Evolutionary conservation across 176 grass and related monocot genomes (phyloP).

Genomic region (Lolium perenne): DNA sequence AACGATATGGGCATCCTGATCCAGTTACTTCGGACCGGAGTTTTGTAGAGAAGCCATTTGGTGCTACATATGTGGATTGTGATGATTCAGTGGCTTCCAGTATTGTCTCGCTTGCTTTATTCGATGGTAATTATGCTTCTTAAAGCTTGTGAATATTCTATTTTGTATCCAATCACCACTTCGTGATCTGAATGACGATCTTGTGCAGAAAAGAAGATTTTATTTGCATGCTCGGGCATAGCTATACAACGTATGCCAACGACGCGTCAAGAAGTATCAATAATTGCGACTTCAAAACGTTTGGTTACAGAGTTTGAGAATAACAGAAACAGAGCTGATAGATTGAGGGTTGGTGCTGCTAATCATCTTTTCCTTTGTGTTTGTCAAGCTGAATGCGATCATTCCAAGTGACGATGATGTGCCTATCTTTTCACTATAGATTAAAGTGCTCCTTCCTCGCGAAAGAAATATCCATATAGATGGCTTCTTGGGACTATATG

Average conservation of each 20-base stretch:
- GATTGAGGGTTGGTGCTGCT: neutral
- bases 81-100: neutral
- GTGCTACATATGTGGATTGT: neutral
- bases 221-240: conserved; percentile 18
- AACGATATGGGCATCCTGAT: neutral
- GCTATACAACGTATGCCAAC: neutral
- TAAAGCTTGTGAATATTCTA: neutral
- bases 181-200: neutral
- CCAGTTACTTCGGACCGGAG: neutral
- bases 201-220: neutral
- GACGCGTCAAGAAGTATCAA: neutral
- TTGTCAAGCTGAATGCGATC: neutral
- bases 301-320: neutral
- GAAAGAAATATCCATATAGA: neutral
- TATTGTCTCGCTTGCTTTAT: conserved; percentile 1
- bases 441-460: neutral
- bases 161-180: neutral
- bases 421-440: neutral
- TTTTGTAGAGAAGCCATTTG: neutral
- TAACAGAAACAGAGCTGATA: neutral
- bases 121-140: neutral
- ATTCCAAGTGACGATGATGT: neutral
- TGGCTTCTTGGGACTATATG: conserved; percentile 8
- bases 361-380: neutral
- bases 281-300: neutral